phyloP scores from a whole-genome alignment of 768 basidiomycete genomes.

The Pisolithus albus region DNA sequence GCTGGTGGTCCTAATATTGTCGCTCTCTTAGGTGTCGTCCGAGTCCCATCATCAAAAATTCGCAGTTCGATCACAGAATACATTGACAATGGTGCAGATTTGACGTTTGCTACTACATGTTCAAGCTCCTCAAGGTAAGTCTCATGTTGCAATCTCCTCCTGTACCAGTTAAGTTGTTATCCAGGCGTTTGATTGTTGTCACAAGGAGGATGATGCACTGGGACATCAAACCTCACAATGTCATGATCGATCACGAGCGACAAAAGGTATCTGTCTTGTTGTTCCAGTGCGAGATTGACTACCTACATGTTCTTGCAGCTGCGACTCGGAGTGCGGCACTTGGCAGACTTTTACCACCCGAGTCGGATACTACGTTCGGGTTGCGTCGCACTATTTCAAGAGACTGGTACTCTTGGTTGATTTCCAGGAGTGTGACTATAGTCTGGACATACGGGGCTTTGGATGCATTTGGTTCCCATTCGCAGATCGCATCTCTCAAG shows the following conservation, averaged over 20 bases:
- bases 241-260: constrained; percentile 98
- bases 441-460: constrained; percentile 97
- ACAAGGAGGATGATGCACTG: constrained; percentile 99
- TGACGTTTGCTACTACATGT: no score
- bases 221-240: constrained; percentile 98
- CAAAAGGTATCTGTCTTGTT: constrained; percentile 56
- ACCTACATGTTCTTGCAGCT: constrained; percentile 44
- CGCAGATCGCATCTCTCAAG: no score
- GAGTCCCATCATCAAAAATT: no score
- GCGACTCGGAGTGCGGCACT: constrained; percentile 96
- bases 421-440: constrained; percentile 98
- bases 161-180: no score
- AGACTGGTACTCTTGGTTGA: constrained; percentile 95
- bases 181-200: constrained; percentile 93
- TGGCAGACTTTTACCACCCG: constrained; percentile 99
- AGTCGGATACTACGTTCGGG: constrained; percentile 96
- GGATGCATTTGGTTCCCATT: constrained; percentile 60
- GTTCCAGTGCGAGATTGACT: constrained; percentile 5
- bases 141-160: no score
- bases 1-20: no score
- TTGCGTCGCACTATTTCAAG: constrained; percentile 97
- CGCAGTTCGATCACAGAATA: no score
- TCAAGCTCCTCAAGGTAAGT: no score
- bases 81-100: no score
- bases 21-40: no score